Evolutionary conservation across 2,329 filamentous ascomycete genomes (phyloP), one percentile per base, ranked within the genome.

Genomic region (Claviceps quebecensis): DNA sequence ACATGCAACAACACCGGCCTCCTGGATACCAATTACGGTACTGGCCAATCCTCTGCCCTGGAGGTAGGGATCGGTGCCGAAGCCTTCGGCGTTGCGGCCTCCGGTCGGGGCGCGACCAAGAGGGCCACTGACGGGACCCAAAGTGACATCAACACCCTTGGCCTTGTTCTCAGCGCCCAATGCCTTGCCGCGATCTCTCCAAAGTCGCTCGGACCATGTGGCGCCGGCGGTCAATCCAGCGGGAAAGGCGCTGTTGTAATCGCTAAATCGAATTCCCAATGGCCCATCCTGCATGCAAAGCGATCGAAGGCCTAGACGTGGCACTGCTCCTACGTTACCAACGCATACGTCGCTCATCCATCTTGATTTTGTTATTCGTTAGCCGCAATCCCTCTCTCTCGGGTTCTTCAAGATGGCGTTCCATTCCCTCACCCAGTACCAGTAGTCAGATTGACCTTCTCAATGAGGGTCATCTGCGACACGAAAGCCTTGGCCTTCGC

Each of bases 401-500:
- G 23, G n/a, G 13, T 19, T 23, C 14, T 3, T 17, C 14, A 69
- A 7, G 26, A 34, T 22, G 26, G 40, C 1, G 4, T 23, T 6
- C 9, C 4, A 14, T 7, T 22, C 11, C 2, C 81, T 66, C 69
- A 91, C 78, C 89, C 89, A 56, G 85, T 79, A 65, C 91, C 91
- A 0, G 90, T 96, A 2, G 91, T 97, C 56, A 98, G 66, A 66
- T 97, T 97, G 67, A 97, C 88, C 71, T 95, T 96, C 67, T 96
- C 90, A 11, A 81, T 63, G 38, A 95, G 74, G 0, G 88, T 95
- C 68, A 95, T 69, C 63, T 89, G 81, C 9, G 84, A 84, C 45
- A 96, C 88, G 60, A 95, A 91, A 2, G 75, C 78, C 58, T 78
- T 80, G 1, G 90, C 90, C 65, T 85, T 83, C 19, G 69, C 70